Conservation (phyloP, 805 yeast genomes). For the Kazachstania kunashirensis region DNA sequence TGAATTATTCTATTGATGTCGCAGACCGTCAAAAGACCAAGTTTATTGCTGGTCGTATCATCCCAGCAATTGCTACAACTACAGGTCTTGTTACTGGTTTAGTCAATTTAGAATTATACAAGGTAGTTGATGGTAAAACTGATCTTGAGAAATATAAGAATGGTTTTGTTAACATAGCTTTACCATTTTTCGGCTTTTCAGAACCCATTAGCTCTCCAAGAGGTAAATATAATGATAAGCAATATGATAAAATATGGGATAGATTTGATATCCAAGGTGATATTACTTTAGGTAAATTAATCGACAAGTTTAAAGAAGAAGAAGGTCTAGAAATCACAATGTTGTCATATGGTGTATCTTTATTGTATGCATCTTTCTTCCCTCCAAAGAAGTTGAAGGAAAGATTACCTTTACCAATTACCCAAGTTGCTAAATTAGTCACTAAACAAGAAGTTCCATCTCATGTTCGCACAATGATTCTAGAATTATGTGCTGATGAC, state of each 20-base stretch:
- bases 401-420: constrained; percentile 54
- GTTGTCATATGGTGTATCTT: constrained; percentile 84
- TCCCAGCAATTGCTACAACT: constrained; percentile 98
- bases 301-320: constrained; percentile 64
- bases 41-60: constrained; percentile 95
- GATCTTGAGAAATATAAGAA: constrained; percentile 82
- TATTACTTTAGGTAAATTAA: constrained; percentile 60
- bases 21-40: constrained; percentile 88
- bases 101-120: constrained; percentile 83
- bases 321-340: constrained; percentile 84
- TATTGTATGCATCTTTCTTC: constrained; percentile 86
- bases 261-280: constrained; percentile 77
- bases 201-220: constrained; percentile 87
- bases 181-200: constrained; percentile 93
- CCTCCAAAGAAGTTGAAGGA: constrained; percentile 86
- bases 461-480: constrained; percentile 66
- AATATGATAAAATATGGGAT: constrained; percentile 89
- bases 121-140: constrained; percentile 67
- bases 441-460: constrained; percentile 72
- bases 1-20: constrained; percentile 77
- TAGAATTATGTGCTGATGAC: constrained; percentile 91
- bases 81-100: constrained; percentile 97
- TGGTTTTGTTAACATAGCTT: constrained; percentile 84
- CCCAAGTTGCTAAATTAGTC: constrained; percentile 72
- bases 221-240: constrained; percentile 68